Conservation (phyloP, 306 rosid genomes). For the Cucurbita ficifolia region DNA sequence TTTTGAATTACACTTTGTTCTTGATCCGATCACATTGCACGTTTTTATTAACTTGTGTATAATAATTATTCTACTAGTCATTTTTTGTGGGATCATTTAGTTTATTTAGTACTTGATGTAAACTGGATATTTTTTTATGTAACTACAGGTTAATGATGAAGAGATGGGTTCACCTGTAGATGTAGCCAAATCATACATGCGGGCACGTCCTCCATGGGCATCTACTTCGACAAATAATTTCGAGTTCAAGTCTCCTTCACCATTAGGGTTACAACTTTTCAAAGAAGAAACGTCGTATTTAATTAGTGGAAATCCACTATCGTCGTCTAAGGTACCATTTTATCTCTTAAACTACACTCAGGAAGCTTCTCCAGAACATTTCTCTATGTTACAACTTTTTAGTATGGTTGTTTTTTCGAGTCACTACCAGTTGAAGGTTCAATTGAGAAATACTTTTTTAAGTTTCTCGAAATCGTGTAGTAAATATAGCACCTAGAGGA, state of each 20-base stretch:
- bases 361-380: background rate
- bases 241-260: slow-evolving; percentile 34
- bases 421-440: background rate
- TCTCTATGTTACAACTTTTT: background rate
- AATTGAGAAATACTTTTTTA: background rate
- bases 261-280: slow-evolving; percentile 39
- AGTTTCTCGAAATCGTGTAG: background rate
- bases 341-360: background rate
- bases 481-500: background rate
- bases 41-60: background rate
- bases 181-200: slow-evolving; percentile 82
- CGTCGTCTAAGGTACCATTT: slow-evolving; percentile 54
- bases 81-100: background rate
- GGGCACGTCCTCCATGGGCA: slow-evolving; percentile 71
- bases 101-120: background rate
- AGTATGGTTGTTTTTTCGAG: background rate
- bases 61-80: background rate
- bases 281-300: slow-evolving; percentile 52
- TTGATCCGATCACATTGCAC: background rate
- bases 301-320: slow-evolving; percentile 33
- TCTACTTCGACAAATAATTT: slow-evolving; percentile 53
- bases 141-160: slow-evolving; percentile 40
- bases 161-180: slow-evolving; percentile 74
- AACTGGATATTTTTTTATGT: background rate
- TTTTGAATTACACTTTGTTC: background rate